These are phyloP conservation scores for Isoetes taiwanensis DNA, from an alignment of 75 land plant genomes.

Conservation along the genomic window DNA sequence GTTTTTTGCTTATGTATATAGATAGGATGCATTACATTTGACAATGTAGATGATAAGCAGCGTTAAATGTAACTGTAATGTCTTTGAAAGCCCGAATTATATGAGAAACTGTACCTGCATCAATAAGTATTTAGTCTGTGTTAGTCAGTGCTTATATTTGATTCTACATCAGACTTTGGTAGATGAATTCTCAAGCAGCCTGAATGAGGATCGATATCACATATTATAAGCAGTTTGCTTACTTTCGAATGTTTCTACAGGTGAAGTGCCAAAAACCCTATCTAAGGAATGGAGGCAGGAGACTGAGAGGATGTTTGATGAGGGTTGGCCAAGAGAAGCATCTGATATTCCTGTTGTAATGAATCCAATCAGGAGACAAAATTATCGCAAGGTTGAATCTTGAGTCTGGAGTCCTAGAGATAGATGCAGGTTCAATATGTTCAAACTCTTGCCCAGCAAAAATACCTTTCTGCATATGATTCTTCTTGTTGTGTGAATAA, in stretches of 20 bases:
- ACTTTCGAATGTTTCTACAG: background rate
- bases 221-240: background rate
- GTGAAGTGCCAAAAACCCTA: background rate
- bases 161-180: background rate
- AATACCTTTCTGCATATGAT: too few relatives aligned
- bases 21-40: too few relatives aligned
- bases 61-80: too few relatives aligned
- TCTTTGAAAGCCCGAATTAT: background rate
- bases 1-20: too few relatives aligned
- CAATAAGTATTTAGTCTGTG: background rate
- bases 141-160: background rate
- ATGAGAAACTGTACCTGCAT: background rate
- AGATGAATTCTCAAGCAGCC: background rate
- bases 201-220: background rate
- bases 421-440: too few relatives aligned
- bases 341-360: background rate
- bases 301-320: constrained; percentile 3
- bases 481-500: too few relatives aligned
- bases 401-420: too few relatives aligned
- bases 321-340: background rate
- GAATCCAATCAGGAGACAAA: background rate
- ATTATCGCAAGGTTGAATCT: constrained; percentile 3
- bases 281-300: background rate
- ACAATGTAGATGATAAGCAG: too few relatives aligned
- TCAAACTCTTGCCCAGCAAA: too few relatives aligned